These are phyloP conservation scores for Tricholoma sp. DNA, from an alignment of 768 basidiomycete genomes.

Conservation along the genomic window DNA sequence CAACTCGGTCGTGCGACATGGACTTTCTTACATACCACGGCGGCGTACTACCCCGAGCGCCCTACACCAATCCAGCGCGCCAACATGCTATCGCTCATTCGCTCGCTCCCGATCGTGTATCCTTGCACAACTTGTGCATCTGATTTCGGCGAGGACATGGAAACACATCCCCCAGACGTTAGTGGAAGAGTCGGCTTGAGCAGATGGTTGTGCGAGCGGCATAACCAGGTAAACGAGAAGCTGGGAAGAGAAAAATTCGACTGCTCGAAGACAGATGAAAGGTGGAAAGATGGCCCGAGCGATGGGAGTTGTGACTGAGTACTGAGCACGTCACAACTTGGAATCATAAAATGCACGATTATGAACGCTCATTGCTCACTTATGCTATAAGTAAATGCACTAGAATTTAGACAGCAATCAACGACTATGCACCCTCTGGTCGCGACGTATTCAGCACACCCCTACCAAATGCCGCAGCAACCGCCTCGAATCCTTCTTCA, in stretches of 20 bases:
- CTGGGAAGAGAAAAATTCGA: slow-evolving; percentile 83
- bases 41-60: slow-evolving; percentile 89
- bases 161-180: slow-evolving; percentile 69
- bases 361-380: not conserved
- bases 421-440: slow-evolving; percentile 4
- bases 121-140: slow-evolving; percentile 84
- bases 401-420: not conserved
- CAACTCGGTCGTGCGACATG: slow-evolving; percentile 89
- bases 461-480: slow-evolving; percentile 66
- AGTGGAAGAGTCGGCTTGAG: slow-evolving; percentile 63
- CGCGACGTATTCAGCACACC: slow-evolving; percentile 51
- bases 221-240: slow-evolving; percentile 88
- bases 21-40: slow-evolving; percentile 95
- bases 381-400: not conserved
- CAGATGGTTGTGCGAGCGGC: slow-evolving; percentile 85
- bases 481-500: slow-evolving; percentile 65
- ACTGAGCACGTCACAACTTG: not conserved
- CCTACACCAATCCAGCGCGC: slow-evolving; percentile 72
- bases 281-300: slow-evolving; percentile 88
- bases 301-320: slow-evolving; percentile 85
- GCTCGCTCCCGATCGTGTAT: slow-evolving; percentile 77
- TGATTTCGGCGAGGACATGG: slow-evolving; percentile 74
- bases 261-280: slow-evolving; percentile 75
- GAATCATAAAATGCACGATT: not conserved
- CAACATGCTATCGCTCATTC: slow-evolving; percentile 79